Conservation (phyloP, 805 yeast genomes). For the Wickerhamiella vanderwaltii region DNA sequence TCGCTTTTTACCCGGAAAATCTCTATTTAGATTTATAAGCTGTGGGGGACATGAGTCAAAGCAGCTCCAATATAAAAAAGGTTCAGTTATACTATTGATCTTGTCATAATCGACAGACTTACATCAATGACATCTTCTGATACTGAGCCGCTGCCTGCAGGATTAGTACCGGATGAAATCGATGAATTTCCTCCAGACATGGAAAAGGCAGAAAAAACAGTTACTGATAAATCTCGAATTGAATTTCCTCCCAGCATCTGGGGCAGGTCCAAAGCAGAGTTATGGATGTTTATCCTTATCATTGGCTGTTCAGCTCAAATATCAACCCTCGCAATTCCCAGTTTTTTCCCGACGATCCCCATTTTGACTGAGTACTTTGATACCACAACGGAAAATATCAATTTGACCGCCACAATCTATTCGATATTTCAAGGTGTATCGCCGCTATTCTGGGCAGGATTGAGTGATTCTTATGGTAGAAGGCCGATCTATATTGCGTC, state of each 20-base stretch:
- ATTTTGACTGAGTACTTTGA: conserved; percentile 42
- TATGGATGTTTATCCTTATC: conserved; percentile 6
- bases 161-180: no score
- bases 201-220: not conserved
- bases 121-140: no score
- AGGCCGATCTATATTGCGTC: conserved; percentile 52
- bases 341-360: conserved; percentile 68
- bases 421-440: conserved; percentile 63
- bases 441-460: conserved; percentile 55
- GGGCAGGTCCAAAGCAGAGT: conserved; percentile 6
- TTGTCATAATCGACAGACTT: no score
- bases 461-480: conserved; percentile 64
- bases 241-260: conserved; percentile 8
- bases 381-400: conserved; percentile 45
- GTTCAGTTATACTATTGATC: no score
- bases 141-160: no score
- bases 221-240: not conserved
- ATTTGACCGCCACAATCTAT: conserved; percentile 66
- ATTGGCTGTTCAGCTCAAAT: conserved; percentile 21
- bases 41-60: no score
- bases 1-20: no score
- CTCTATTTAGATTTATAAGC: no score
- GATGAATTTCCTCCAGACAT: not conserved
- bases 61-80: no score
- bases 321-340: conserved; percentile 63